Base-by-base conservation (phyloP, 208 protist genomes). In the Trypanosoma avium region DNA sequence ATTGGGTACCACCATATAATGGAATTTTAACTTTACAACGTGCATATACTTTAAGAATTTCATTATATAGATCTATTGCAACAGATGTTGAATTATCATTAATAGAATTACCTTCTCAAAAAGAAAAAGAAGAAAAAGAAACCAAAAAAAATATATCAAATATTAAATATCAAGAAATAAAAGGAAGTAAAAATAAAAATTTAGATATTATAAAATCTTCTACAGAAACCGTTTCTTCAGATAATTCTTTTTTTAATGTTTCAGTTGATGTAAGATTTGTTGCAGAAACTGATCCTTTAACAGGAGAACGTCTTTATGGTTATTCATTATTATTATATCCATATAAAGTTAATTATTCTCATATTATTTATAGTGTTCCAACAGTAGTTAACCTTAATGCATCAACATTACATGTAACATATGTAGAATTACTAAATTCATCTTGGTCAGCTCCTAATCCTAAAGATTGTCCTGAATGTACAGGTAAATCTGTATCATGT, bases 281-380 rank as follows among this genome's bases (percentile, higher is more conserved):
- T n/a, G 48, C 75, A 27, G 82, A 62, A 46, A 36, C 50, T 19
- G 73, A 85, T 43, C 49, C 45, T 12, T 45, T 59, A 30, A 90
- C 89, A 4, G 55, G 53, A 21, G 89, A 95, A 63, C 81, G 89
- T 43, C 54, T 95, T 12, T 95, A 87, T 60, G 77, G 68, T 29
- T 95, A 93, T 61, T 67, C 76, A 17, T 17, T 93, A 19, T 49
- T 86, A 27, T 49, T 95, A 26, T 95, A 87, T 64, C 89, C 86
- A 22, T 86, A 82, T 57, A 30, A 58, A 26, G 29, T 58, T 30
- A 69, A 69, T 22, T 49, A 59, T 29, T 61, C 62, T 26, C 38
- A 50, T 24, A 70, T 75, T 21, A 67, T 47, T n/a, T 64, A 38
- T 61, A 75, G 63, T 59, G 47, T 47, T 55, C 59, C 55, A 24